These are phyloP conservation scores for Orbilia blumenaviensis DNA, from an alignment of 2,329 filamentous ascomycete genomes.

Conservation along the genomic window DNA sequence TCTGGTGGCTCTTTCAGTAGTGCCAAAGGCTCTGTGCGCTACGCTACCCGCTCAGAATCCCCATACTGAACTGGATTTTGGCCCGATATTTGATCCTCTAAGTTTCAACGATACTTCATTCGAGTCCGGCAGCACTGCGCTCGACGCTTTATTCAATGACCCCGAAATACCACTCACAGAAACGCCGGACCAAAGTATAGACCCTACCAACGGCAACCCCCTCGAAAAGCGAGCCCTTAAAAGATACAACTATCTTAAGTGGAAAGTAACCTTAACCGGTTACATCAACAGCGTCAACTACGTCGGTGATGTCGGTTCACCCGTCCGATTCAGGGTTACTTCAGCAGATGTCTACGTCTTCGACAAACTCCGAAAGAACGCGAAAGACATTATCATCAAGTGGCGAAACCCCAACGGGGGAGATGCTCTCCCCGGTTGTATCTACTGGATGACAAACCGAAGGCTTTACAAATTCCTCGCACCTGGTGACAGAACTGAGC, in stretches of 20 bases:
- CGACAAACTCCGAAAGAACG: constrained; percentile 12
- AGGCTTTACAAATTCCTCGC: constrained; percentile 19
- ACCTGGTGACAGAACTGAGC: constrained; percentile 9
- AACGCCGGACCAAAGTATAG: neutral
- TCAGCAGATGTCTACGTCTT: constrained; percentile 32
- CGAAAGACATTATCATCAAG: neutral
- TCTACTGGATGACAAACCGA: constrained; percentile 24
- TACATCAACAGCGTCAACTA: neutral
- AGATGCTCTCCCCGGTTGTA: constrained; percentile 4
- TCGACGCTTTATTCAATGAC: constrained; percentile 13
- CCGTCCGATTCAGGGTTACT: neutral
- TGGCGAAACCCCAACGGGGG: constrained; percentile 22
- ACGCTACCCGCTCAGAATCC: neutral
- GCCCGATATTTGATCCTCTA: neutral
- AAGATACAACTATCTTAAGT: constrained; percentile 23
- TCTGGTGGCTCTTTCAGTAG: neutral
- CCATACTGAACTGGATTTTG: neutral
- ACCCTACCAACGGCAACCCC: neutral
- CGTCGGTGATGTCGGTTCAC: neutral
- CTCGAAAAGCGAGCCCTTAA: constrained; percentile 25
- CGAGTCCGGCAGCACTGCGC: neutral
- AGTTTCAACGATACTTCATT: constrained; percentile 2
- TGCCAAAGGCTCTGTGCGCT: neutral
- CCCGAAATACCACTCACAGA: constrained; percentile 20
- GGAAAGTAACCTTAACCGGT: constrained; percentile 21